Conservation (phyloP, 805 yeast genomes). For the Hyphopichia homilentoma region DNA sequence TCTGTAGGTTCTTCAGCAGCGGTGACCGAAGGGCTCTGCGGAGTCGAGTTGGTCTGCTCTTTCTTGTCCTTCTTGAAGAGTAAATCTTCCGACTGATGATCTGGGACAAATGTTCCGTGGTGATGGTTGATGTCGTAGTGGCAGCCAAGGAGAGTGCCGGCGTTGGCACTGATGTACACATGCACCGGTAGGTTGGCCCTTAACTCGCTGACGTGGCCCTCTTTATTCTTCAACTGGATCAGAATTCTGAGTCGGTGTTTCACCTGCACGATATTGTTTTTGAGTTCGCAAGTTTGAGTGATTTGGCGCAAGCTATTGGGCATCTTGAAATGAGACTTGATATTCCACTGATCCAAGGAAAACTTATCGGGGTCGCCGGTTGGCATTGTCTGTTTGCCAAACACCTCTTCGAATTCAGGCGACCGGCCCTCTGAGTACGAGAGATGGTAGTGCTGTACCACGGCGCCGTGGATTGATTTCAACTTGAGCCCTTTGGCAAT, state of each 20-base stretch:
- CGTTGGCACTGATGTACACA: slow-evolving; percentile 39
- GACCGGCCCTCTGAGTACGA: slow-evolving; percentile 32
- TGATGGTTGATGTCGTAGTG: slow-evolving; percentile 29
- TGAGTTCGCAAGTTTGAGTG: slow-evolving; percentile 41
- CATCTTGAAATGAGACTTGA: slow-evolving; percentile 37
- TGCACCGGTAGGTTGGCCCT: slow-evolving; percentile 49
- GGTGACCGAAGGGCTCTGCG: slow-evolving; percentile 6
- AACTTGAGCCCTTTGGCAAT: slow-evolving; percentile 41
- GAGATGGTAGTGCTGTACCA: slow-evolving; percentile 31
- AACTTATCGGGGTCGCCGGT: slow-evolving; percentile 17
- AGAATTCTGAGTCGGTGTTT: slow-evolving; percentile 43
- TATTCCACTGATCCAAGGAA: slow-evolving; percentile 41
- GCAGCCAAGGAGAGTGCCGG: slow-evolving; percentile 32
- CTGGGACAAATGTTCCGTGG: slow-evolving; percentile 20
- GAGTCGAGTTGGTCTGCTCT: slow-evolving; percentile 2
- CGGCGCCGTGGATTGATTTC: slow-evolving; percentile 17
- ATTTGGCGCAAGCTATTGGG: slow-evolving; percentile 38
- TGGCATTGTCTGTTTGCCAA: slow-evolving; percentile 23
- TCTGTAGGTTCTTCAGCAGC: slow-evolving; percentile 8
- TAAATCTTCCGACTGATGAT: slow-evolving; percentile 20
- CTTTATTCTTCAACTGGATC: slow-evolving; percentile 44
- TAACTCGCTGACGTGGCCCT: slow-evolving; percentile 50
- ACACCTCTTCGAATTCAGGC: slow-evolving; percentile 36
- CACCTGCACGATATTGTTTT: slow-evolving; percentile 38
- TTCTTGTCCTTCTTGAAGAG: slow-evolving; percentile 24